A percentile compares a stretch with the other conserved stretches of the same genome.
Evolutionary conservation across 805 yeast genomes (phyloP).

Genomic region (Cyberlindnera saturnus): DNA sequence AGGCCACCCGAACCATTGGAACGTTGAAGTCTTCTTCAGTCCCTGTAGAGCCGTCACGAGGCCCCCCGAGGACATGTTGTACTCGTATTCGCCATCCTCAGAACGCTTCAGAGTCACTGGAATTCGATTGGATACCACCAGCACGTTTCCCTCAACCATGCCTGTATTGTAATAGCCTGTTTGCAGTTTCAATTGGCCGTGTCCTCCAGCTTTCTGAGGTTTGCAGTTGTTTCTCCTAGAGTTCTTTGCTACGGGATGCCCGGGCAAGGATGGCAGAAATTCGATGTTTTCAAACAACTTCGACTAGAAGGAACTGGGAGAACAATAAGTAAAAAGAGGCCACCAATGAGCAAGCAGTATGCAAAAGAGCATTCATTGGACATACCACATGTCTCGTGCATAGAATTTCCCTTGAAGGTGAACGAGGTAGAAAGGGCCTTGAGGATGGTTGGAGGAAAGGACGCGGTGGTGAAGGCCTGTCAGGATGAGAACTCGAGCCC

Average conservation of each 20-base stretch:
- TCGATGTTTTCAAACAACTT: too few relatives aligned
- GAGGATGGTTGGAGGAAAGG: slow-evolving; percentile 60
- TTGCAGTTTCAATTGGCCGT: neutral
- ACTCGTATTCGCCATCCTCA: slow-evolving; percentile 60
- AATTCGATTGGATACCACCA: slow-evolving; percentile 89
- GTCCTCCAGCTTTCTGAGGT: neutral
- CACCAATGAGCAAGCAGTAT: slow-evolving; percentile 17
- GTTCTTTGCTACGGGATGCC: neutral
- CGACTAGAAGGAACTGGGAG: too few relatives aligned
- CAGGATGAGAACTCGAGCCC: slow-evolving; percentile 27
- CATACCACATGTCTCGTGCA: slow-evolving; percentile 64
- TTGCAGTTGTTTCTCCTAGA: neutral
- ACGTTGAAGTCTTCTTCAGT: slow-evolving; percentile 69
- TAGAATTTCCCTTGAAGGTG: slow-evolving; percentile 76
- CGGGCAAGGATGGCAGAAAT: too few relatives aligned
- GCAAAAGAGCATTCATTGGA: slow-evolving; percentile 61
- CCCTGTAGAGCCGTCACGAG: slow-evolving; percentile 95
- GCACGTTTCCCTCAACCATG: slow-evolving; percentile 43
- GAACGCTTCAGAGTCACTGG: slow-evolving; percentile 86
- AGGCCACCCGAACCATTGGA: slow-evolving; percentile 99
- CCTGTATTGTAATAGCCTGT: too few relatives aligned
- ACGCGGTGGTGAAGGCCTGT: slow-evolving; percentile 26
- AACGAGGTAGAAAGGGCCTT: slow-evolving; percentile 58
- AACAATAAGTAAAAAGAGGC: too few relatives aligned
- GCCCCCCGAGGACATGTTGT: slow-evolving; percentile 95